phyloP scores from a whole-genome alignment of 116 monocot genomes.

The Papilionanthe hybrid region DNA sequence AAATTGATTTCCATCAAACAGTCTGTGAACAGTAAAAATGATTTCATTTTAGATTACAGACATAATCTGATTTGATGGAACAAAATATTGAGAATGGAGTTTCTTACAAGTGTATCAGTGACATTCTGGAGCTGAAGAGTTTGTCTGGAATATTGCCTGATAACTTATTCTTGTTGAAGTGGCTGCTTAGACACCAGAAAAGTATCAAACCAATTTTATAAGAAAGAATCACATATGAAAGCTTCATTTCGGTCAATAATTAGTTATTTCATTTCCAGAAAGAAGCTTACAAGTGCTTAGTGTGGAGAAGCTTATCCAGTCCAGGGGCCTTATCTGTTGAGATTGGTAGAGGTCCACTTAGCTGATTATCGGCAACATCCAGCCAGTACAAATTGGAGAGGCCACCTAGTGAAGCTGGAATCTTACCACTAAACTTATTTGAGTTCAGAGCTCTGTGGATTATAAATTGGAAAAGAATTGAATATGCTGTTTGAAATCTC shows the following conservation, averaged over 20 bases:
- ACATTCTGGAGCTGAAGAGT: slow-evolving; percentile 16
- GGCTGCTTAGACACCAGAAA: slow-evolving; percentile 5
- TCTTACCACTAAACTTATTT: slow-evolving; percentile 31
- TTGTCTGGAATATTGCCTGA: slow-evolving; percentile 22
- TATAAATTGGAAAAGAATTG: not conserved
- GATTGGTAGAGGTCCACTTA: slow-evolving; percentile 19
- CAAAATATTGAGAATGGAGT: not conserved
- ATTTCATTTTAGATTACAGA: not conserved
- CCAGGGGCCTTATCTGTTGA: slow-evolving; percentile 14
- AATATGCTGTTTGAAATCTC: not conserved
- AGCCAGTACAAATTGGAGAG: slow-evolving; percentile 23
- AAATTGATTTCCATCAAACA: slow-evolving; percentile 26
- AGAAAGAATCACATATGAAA: not conserved
- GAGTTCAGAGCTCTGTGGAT: slow-evolving; percentile 35
- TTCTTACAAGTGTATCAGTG: slow-evolving; percentile 31
- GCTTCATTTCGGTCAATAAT: too few species aligned
- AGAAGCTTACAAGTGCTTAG: slow-evolving; percentile 27
- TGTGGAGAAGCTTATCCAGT: slow-evolving; percentile 19
- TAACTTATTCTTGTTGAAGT: slow-evolving; percentile 26
- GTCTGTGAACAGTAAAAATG: slow-evolving; percentile 7
- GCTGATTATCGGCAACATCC: slow-evolving; percentile 17
- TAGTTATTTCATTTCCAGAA: too few species aligned
- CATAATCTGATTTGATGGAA: not conserved
- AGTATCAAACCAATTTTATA: slow-evolving; percentile 1
- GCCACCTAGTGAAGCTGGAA: slow-evolving; percentile 19